Evolutionary conservation across 2,329 filamentous ascomycete genomes (phyloP).

Genomic region (Venturia oleaginea): DNA sequence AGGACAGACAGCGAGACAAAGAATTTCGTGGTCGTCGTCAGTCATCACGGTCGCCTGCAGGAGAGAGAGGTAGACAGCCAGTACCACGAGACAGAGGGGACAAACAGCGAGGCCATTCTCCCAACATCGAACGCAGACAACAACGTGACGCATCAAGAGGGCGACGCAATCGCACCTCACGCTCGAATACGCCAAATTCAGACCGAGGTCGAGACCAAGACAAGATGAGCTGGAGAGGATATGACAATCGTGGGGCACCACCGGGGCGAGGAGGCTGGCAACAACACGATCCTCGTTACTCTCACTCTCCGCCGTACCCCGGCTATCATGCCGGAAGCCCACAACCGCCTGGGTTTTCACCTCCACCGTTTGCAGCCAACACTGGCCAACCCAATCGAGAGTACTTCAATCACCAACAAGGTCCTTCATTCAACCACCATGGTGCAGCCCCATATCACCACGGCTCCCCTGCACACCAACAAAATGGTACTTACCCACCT

Average conservation of each 20-base stretch:
- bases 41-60: conserved; percentile 2
- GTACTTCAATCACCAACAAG: conserved; percentile 21
- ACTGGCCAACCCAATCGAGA: conserved; percentile 27
- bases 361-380: conserved; percentile 40
- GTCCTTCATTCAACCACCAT: conserved; percentile 16
- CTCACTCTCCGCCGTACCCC: conserved; percentile 51
- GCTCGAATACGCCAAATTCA: not conserved
- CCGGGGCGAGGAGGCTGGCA: conserved; percentile 3
- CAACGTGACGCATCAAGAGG: conserved; percentile 4
- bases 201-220: conserved; percentile 19
- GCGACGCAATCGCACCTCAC: not conserved
- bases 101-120: conserved; percentile 4
- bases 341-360: conserved; percentile 46
- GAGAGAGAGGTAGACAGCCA: not conserved
- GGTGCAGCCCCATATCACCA: conserved; percentile 7
- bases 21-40: not conserved
- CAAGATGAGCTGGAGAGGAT: conserved; percentile 16
- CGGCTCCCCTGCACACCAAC: not conserved
- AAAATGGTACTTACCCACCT: conserved; percentile 1
- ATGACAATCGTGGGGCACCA: conserved; percentile 10
- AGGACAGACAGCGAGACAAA: not conserved
- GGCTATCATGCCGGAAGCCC: conserved; percentile 37
- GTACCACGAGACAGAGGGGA: not conserved
- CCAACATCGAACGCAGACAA: not conserved
- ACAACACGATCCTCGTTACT: conserved; percentile 27